Evolutionary conservation across 2,329 filamentous ascomycete species (phyloP).

Genomic region (Nemania sp.): DNA sequence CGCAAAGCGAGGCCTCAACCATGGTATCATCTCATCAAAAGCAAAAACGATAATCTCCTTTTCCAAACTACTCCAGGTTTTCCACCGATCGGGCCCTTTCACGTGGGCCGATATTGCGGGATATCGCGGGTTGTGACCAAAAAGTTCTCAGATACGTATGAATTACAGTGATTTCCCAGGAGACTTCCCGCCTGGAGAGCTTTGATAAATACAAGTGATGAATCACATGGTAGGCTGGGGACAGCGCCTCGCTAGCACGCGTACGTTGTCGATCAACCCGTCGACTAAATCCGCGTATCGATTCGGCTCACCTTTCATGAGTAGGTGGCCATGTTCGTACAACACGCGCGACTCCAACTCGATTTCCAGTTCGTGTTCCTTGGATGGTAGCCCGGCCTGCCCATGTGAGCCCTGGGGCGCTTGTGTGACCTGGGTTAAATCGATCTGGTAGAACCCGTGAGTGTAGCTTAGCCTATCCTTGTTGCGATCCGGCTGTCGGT

Average conservation of each 20-base stretch:
- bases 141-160: neutral
- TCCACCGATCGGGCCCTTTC: neutral
- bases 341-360: slow-evolving; percentile 75
- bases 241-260: slow-evolving; percentile 62
- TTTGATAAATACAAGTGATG: slow-evolving; percentile 7
- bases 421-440: slow-evolving; percentile 88
- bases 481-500: slow-evolving; percentile 70
- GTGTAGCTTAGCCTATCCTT: slow-evolving; percentile 95
- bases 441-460: slow-evolving; percentile 88
- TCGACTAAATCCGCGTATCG: slow-evolving; percentile 76
- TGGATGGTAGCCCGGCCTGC: slow-evolving; percentile 59
- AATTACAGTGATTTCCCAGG: neutral
- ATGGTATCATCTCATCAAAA: slow-evolving; percentile 26
- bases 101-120: neutral
- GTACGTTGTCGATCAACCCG: slow-evolving; percentile 79
- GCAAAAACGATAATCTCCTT: slow-evolving; percentile 6
- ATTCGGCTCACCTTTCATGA: slow-evolving; percentile 64
- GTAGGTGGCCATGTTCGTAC: slow-evolving; percentile 72
- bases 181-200: neutral
- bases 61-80: neutral
- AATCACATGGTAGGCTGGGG: slow-evolving; percentile 35
- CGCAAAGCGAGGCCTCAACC: slow-evolving; percentile 1
- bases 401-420: slow-evolving; percentile 53
- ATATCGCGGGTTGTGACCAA: neutral
- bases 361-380: slow-evolving; percentile 85